Evolutionary conservation across 176 grass and related monocot genomes (phyloP).

Genomic region (Musa beccarii): DNA sequence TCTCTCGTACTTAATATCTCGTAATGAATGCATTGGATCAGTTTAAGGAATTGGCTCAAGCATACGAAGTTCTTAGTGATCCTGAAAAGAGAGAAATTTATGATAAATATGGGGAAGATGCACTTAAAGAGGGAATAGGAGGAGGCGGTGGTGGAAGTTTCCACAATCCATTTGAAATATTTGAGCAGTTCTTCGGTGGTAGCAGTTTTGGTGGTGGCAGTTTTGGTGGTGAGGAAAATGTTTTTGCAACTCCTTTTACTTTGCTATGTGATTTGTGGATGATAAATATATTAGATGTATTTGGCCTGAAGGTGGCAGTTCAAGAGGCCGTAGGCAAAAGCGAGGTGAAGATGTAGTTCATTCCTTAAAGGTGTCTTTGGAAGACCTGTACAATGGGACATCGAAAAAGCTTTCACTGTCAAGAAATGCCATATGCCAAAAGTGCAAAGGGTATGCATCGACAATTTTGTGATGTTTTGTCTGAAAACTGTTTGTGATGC

Average conservation of each 20-base stretch:
- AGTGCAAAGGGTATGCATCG: conserved; percentile 79
- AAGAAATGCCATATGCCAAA: conserved; percentile 59
- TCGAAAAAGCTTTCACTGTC: conserved; percentile 79
- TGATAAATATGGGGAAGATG: conserved; percentile 92
- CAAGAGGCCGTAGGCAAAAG: conserved; percentile 71
- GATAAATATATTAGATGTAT: neutral
- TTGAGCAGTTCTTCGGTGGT: conserved; percentile 77
- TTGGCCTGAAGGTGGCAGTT: conserved; percentile 47
- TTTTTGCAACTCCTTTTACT: neutral
- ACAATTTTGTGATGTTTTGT: neutral
- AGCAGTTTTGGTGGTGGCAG: conserved; percentile 9
- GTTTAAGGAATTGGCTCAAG: conserved; percentile 94
- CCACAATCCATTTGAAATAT: conserved; percentile 83
- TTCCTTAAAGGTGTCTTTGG: conserved; percentile 77
- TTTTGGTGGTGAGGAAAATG: conserved; percentile 47
- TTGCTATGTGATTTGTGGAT: neutral
- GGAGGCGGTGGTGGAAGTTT: conserved; percentile 39
- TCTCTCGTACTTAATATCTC: neutral
- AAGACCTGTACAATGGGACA: conserved; percentile 85
- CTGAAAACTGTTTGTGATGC: neutral
- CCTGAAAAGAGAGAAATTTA: conserved; percentile 90
- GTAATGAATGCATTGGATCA: conserved; percentile 19
- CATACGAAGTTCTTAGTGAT: conserved; percentile 90
- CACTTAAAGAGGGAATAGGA: conserved; percentile 93
- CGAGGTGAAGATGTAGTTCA: conserved; percentile 76